A percentile compares a stretch with the other conserved stretches of the same genome.
Evolutionary conservation across 2,329 filamentous ascomycete genomes (phyloP).

Genomic region (Colletotrichum lini): DNA sequence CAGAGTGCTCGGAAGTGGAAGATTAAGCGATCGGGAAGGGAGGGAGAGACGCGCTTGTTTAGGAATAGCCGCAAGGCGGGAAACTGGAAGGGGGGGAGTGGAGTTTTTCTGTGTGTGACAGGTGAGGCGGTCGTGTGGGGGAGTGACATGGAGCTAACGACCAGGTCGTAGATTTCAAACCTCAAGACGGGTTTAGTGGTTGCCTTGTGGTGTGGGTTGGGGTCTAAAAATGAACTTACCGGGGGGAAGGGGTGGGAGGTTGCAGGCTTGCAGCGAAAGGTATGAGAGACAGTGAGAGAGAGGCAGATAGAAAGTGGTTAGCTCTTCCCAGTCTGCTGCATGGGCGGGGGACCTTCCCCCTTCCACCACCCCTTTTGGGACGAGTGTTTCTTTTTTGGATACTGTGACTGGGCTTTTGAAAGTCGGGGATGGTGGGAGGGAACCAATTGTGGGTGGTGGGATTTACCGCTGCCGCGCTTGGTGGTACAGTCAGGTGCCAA

Average conservation of each 20-base stretch:
- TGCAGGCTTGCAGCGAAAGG: background rate
- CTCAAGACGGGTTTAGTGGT: background rate
- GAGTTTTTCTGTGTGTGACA: background rate
- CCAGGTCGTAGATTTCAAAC: too few species aligned
- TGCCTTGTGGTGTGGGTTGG: constrained; percentile 3
- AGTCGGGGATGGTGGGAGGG: background rate
- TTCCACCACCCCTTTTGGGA: background rate
- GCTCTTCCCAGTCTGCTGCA: background rate
- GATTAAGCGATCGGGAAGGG: background rate
- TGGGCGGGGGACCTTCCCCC: constrained; percentile 16
- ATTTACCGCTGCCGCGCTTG: constrained; percentile 24
- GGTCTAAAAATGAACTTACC: constrained; percentile 36
- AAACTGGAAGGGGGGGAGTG: background rate
- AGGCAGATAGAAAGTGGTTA: background rate
- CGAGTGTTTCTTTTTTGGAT: constrained; percentile 21
- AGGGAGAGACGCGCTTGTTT: constrained; percentile 2
- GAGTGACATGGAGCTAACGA: background rate
- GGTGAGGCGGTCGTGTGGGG: constrained; percentile 2
- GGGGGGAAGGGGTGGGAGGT: background rate
- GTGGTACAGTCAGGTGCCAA: constrained; percentile 24
- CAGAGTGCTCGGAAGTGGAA: background rate
- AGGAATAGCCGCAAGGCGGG: constrained; percentile 4
- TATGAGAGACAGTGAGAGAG: background rate
- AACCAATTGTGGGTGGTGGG: background rate
- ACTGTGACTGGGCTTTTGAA: background rate